phyloP scores from a whole-genome alignment of 2,329 filamentous ascomycete genomes.

The Hypoxylon sp. region DNA sequence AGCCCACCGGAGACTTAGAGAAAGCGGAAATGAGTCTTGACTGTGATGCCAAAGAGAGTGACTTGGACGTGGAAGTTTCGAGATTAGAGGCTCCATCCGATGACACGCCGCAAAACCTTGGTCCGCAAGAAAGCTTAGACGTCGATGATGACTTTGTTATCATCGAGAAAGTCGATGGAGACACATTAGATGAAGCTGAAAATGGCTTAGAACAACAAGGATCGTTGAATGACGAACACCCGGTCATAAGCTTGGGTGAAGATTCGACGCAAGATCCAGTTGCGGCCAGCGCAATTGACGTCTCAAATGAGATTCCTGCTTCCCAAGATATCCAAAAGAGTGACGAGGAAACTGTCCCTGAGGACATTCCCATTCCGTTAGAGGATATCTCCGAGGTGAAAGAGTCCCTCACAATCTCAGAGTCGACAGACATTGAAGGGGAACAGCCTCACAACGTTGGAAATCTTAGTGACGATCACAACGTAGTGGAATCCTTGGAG shows the following conservation, averaged over 20 bases:
- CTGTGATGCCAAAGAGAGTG: not conserved
- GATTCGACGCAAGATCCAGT: slow-evolving; percentile 1
- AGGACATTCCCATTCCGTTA: not conserved
- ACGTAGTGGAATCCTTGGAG: not conserved
- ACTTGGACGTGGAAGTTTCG: not conserved
- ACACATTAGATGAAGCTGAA: slow-evolving; percentile 21
- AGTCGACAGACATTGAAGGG: not conserved
- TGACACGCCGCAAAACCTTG: not conserved
- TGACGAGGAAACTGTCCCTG: slow-evolving; percentile 1
- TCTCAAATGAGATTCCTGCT: not conserved
- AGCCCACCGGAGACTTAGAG: not conserved
- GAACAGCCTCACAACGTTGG: not conserved
- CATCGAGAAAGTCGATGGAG: slow-evolving; percentile 23
- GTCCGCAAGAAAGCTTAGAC: not conserved
- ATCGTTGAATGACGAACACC: not conserved
- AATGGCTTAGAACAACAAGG: slow-evolving; percentile 10
- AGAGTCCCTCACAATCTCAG: not conserved
- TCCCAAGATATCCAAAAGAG: not conserved
- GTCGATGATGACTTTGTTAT: slow-evolving; percentile 33
- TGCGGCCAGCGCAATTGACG: not conserved
- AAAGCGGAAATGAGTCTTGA: not conserved
- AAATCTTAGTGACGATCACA: not conserved
- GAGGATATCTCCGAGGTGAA: slow-evolving; percentile 1
- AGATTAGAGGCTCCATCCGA: not conserved
- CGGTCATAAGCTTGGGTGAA: not conserved